Evolutionary conservation across 2,329 filamentous ascomycete genomes (phyloP), one percentile per base, ranked within the genome.

Genomic region (Conoideocrella luteorostrata): DNA sequence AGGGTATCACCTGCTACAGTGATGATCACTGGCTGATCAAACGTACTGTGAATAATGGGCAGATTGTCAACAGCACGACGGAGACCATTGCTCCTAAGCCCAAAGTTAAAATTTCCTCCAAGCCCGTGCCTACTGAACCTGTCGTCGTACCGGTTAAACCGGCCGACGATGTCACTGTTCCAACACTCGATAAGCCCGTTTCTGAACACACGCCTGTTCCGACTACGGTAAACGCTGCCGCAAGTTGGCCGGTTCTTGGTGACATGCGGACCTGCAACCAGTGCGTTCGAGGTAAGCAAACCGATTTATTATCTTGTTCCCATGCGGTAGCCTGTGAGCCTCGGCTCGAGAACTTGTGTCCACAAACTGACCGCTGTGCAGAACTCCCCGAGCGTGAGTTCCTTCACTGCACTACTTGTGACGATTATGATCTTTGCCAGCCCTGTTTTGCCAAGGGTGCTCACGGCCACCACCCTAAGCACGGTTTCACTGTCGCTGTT

Each of bases 1-100:
- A 74, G 33, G 90, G 90, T 50, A 74, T 85, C 46, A 78, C 86
- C 32, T 98, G 94, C 70, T 77, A 82, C 50, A 82, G 82, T 45
- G 77, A 83, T 23, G 77, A 80, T 50, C 93, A 98, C 68, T 96
- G 89, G 90, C 74, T 98, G 65, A 91, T 97, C 64, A 96, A 95
- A 78, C 84, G 93, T 46, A 81, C 80, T 50, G 79, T 95, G 49
- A 75, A 83, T 56, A 77, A 89, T 47, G 91, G 90, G 40, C 74
- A 80, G 50, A 82, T 96, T 45, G 77, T 88, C 52, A 88, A 81
- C 65, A 96, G 90, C 72, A 88, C 79, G 18, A 96, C 90, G 1
- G 87, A 95, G 67, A 86, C 76, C 20, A 74, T 95, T 46, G 72
- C 78, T 29, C 82, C 86, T 44, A 88, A 84, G 67, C 56, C 66